A percentile compares a stretch with the other conserved stretches of the same genome.
These are phyloP conservation scores for Sordariomycetes sp. DNA, from an alignment of 2,329 filamentous ascomycete species.

Conservation along the genomic window DNA sequence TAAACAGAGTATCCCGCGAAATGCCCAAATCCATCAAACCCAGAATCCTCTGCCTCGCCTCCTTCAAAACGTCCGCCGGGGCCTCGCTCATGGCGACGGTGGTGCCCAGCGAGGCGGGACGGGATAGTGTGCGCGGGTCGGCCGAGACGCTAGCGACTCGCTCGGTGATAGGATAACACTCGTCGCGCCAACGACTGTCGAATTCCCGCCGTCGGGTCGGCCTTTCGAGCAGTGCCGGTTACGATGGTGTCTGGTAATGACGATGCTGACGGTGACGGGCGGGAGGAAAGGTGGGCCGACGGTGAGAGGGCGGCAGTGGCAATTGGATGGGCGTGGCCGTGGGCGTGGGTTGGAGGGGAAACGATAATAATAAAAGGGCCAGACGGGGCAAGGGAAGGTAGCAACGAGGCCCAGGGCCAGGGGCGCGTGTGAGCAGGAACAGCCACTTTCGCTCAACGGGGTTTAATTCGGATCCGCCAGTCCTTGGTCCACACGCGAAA, in stretches of 20 bases:
- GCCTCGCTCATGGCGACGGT: constrained; percentile 11
- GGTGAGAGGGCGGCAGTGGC: constrained; percentile 2
- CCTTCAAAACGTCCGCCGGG: constrained; percentile 27
- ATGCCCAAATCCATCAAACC: constrained; percentile 29
- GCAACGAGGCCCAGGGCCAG: neutral
- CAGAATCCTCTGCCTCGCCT: constrained; percentile 30
- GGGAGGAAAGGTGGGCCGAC: constrained; percentile 4
- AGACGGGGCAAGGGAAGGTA: neutral
- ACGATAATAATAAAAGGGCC: neutral
- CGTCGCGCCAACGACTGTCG: neutral
- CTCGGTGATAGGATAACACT: neutral
- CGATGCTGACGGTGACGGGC: constrained; percentile 3
- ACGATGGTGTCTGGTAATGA: neutral
- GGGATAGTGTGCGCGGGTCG: neutral
- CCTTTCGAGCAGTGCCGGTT: neutral
- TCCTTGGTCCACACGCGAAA: constrained; percentile 3
- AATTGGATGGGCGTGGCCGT: neutral
- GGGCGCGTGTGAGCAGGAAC: neutral
- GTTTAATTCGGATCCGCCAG: constrained; percentile 5
- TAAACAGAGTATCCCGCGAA: constrained; percentile 23
- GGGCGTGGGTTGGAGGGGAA: constrained; percentile 2
- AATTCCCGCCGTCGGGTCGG: neutral
- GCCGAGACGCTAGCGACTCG: neutral
- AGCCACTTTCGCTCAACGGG: constrained; percentile 5
- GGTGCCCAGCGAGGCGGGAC: neutral